phyloP scores from a whole-genome alignment of 352 stramenopile genomes.

The Globisporangium radiosum region DNA sequence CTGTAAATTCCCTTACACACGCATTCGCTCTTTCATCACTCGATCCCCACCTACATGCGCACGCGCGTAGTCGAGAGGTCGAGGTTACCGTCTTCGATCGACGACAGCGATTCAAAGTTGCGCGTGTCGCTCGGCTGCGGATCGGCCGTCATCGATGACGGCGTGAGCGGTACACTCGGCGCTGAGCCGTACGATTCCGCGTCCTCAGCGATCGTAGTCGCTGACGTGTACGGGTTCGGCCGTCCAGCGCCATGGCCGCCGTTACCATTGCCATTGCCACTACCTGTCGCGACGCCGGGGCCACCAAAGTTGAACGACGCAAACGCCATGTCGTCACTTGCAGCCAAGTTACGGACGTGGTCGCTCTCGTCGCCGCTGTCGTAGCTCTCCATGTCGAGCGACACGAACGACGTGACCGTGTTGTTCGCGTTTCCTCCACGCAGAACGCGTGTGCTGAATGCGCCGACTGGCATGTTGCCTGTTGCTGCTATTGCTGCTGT shows the following conservation, averaged over 20 bases:
- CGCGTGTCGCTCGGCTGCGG: conserved; percentile 18
- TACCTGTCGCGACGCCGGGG: background rate
- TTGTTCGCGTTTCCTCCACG: conserved; percentile 3
- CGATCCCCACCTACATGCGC: conserved; percentile 20
- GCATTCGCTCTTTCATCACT: conserved; percentile 1
- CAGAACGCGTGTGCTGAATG: too few relatives aligned
- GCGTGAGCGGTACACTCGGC: conserved; percentile 10
- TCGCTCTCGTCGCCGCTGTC: conserved; percentile 4
- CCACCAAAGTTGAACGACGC: conserved; percentile 17
- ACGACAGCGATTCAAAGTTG: conserved; percentile 40
- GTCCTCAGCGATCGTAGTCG: conserved; percentile 17
- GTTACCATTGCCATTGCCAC: background rate
- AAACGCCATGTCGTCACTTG: conserved; percentile 14
- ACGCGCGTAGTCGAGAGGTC: conserved; percentile 23
- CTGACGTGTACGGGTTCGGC: conserved; percentile 14
- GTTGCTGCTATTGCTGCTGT: background rate
- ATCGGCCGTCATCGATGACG: conserved; percentile 5
- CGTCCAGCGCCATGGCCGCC: conserved; percentile 6
- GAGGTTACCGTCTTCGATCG: conserved; percentile 22
- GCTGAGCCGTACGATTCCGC: conserved; percentile 7
- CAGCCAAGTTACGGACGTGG: background rate
- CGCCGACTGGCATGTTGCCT: background rate
- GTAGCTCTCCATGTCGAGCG: conserved; percentile 10
- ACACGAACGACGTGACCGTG: conserved; percentile 18
- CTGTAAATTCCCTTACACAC: background rate